These are phyloP conservation scores for Phalaenopsis hybrid DNA, from an alignment of 116 monocot genomes.

Conservation along the genomic window DNA sequence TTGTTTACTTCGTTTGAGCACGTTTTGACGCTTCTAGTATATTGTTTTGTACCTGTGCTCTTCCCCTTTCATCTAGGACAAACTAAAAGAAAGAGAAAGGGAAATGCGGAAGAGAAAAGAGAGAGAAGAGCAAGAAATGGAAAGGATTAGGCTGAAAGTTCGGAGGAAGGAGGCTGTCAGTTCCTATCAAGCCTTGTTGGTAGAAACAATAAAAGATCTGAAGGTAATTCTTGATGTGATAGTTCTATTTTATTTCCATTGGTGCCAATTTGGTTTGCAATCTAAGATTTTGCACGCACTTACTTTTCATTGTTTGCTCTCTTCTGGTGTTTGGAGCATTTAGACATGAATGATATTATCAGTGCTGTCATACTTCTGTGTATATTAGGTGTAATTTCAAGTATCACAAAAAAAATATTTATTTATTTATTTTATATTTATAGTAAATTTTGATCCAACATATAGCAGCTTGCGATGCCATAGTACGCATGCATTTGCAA, in stretches of 20 bases:
- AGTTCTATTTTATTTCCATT: not conserved
- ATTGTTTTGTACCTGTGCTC: not conserved
- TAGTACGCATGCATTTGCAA: not conserved
- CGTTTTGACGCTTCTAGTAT: not conserved
- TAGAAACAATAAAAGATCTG: slow-evolving; percentile 88
- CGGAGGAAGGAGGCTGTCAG: slow-evolving; percentile 73
- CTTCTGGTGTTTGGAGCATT: not conserved
- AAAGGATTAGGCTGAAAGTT: slow-evolving; percentile 75
- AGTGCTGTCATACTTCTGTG: not conserved
- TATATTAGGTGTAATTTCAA: not conserved
- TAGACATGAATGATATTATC: not conserved
- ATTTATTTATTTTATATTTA: not conserved
- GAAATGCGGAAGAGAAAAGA: slow-evolving; percentile 93
- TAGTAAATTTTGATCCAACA: not conserved
- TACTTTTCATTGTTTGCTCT: not conserved
- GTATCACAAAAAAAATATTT: not conserved
- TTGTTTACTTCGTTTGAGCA: not conserved
- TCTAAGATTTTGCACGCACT: not conserved
- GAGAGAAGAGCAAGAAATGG: slow-evolving; percentile 98
- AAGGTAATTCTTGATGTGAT: slow-evolving; percentile 36
- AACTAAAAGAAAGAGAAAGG: slow-evolving; percentile 81
- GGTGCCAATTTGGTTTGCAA: not conserved
- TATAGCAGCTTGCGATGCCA: not conserved
- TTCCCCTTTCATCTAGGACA: slow-evolving; percentile 44
- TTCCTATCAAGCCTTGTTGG: slow-evolving; percentile 86